A percentile compares a stretch with the other conserved stretches of the same genome.
phyloP scores from a whole-genome alignment of 106 monocot genomes.

The Dioscorea dumetorum region DNA sequence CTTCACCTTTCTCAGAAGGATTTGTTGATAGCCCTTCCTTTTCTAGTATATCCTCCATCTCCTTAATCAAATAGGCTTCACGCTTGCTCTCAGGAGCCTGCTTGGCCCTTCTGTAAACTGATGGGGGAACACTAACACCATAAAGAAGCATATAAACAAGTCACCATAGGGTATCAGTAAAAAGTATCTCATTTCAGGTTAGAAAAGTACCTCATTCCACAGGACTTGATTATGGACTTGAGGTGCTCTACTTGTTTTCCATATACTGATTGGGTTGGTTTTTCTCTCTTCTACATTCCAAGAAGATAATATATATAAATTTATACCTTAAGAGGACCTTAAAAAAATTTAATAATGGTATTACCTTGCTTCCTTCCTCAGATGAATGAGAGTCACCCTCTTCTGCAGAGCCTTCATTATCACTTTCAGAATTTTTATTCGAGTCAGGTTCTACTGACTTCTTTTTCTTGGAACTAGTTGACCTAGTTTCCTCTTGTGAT shows the following conservation, averaged over 20 bases:
- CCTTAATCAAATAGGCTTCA: slow-evolving; percentile 75
- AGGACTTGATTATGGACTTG: slow-evolving; percentile 86
- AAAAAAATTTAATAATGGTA: background rate
- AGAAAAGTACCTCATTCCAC: slow-evolving; percentile 63
- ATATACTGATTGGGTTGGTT: slow-evolving; percentile 38
- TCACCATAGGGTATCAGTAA: no score
- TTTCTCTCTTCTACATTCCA: slow-evolving; percentile 55
- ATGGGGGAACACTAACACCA: slow-evolving; percentile 63
- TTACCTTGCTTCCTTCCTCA: slow-evolving; percentile 53
- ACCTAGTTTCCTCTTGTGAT: slow-evolving; percentile 26
- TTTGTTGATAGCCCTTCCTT: slow-evolving; percentile 82
- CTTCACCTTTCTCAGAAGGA: slow-evolving; percentile 93
- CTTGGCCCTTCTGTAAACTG: slow-evolving; percentile 81
- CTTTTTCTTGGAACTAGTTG: slow-evolving; percentile 32
- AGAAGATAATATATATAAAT: slow-evolving; percentile 6
- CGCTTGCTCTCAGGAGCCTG: slow-evolving; percentile 84
- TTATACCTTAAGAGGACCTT: background rate
- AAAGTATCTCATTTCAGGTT: background rate
- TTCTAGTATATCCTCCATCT: slow-evolving; percentile 78
- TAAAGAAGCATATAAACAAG: background rate
- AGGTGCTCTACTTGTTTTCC: slow-evolving; percentile 82
- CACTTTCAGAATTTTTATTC: slow-evolving; percentile 37
- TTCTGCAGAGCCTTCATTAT: slow-evolving; percentile 33
- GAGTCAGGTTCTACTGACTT: slow-evolving; percentile 24
- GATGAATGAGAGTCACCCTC: slow-evolving; percentile 51